These are phyloP conservation scores for Lepiota brunneoincarnata DNA, from an alignment of 768 basidiomycete species.

Conservation along the genomic window DNA sequence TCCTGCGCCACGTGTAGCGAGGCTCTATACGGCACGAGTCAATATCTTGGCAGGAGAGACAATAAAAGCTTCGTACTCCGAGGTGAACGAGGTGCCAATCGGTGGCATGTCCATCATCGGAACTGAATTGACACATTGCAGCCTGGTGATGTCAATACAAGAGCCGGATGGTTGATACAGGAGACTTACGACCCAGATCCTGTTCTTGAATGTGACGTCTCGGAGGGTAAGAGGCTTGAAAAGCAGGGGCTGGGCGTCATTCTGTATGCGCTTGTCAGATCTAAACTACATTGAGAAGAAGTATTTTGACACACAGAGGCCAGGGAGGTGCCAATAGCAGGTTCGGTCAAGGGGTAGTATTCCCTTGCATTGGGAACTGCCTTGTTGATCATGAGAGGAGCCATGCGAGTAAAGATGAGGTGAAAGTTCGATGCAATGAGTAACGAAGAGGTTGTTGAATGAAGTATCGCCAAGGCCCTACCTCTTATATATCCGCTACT, in stretches of 20 bases:
- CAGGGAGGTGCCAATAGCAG: constrained; percentile 42
- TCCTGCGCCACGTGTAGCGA: constrained; percentile 70
- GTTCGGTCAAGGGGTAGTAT: constrained; percentile 60
- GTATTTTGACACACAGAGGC: constrained; percentile 12
- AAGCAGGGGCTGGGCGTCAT: constrained; percentile 45
- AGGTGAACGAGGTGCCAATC: constrained; percentile 87
- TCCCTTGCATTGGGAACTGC: constrained; percentile 47
- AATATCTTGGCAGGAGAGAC: background rate
- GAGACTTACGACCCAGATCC: constrained; percentile 60
- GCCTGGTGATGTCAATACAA: constrained; percentile 34
- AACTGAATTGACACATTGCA: constrained; percentile 83
- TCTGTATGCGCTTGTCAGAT: constrained; percentile 29
- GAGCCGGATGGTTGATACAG: background rate
- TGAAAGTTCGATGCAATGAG: no score
- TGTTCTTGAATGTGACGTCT: constrained; percentile 67
- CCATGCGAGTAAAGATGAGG: no score
- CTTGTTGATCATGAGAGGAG: constrained; percentile 32
- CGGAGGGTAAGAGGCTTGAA: constrained; percentile 67
- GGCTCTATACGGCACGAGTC: constrained; percentile 31
- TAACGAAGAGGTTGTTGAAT: no score
- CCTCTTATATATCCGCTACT: no score
- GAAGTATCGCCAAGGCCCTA: no score
- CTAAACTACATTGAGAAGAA: background rate
- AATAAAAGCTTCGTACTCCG: constrained; percentile 42
- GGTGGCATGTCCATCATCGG: constrained; percentile 70